Evolutionary conservation across 1,284 basidiomycete genomes (phyloP).

Genomic region (Laetiporus sulphureus): DNA sequence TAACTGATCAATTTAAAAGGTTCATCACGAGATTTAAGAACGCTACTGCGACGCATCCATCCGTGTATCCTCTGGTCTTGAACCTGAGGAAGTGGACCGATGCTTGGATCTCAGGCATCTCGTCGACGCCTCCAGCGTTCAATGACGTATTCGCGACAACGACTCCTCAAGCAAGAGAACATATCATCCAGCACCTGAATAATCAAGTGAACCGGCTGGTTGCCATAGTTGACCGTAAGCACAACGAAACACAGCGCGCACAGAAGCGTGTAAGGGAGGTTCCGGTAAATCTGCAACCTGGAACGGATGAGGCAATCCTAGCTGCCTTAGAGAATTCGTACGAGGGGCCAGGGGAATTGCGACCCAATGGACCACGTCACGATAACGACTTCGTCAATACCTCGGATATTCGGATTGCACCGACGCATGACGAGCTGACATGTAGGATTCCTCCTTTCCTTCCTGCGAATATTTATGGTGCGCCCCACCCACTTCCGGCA

Average conservation of each 20-base stretch:
- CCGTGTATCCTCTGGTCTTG: slow-evolving; percentile 34
- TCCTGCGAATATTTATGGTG: slow-evolving; percentile 33
- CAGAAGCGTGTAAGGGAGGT: slow-evolving; percentile 27
- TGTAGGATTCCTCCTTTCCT: slow-evolving; percentile 26
- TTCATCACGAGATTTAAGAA: slow-evolving; percentile 57
- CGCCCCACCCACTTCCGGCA: slow-evolving; percentile 28
- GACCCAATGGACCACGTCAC: slow-evolving; percentile 39
- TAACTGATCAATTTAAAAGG: slow-evolving; percentile 26
- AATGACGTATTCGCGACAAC: slow-evolving; percentile 27
- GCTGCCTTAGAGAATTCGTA: slow-evolving; percentile 20
- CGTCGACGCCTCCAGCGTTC: slow-evolving; percentile 28
- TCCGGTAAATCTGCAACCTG: slow-evolving; percentile 13
- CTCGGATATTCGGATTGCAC: slow-evolving; percentile 29
- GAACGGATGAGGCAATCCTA: slow-evolving; percentile 12
- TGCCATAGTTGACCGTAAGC: slow-evolving; percentile 40
- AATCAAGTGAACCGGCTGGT: slow-evolving; percentile 36
- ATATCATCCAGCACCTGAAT: slow-evolving; percentile 33
- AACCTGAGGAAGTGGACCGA: slow-evolving; percentile 40
- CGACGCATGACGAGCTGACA: slow-evolving; percentile 32
- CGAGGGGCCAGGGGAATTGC: slow-evolving; percentile 24
- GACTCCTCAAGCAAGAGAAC: slow-evolving; percentile 23
- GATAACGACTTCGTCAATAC: slow-evolving; percentile 34
- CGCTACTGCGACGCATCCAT: slow-evolving; percentile 38
- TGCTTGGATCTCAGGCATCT: slow-evolving; percentile 38
- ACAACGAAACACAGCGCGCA: slow-evolving; percentile 14